Evolutionary conservation across 1,284 basidiomycete genomes (phyloP), one percentile per base, ranked within the genome.

Genomic region (Apiotrichum veenhuisii): DNA sequence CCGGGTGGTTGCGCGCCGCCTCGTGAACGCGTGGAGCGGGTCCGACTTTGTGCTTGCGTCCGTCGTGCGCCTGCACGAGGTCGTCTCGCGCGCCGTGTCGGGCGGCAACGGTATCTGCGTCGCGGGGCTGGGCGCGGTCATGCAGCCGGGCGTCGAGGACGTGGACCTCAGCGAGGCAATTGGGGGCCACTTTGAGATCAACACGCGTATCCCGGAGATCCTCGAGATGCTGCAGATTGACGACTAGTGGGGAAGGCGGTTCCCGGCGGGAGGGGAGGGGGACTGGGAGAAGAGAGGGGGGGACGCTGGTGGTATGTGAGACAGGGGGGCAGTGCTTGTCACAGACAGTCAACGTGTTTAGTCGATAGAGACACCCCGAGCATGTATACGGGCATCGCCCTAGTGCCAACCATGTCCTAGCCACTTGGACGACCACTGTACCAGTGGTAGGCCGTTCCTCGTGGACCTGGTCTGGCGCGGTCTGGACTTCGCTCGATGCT

Each of bases 1-100:
- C 5, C 61, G 67, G 11, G 79, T 81, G 26, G 79, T 80, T 3
- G 71, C 77, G 15, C 63, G 81, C 33, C 64, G 81, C 23, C 59
- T 84, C 10, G 79, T 82, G 33, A 82, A 82, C 58, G 81, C 66
- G 0, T 80, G 73, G 62, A 76, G 72, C 20, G 70, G 68, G 25
- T 71, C 74, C 12, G 82, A 83, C 58, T 76, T 81, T 64, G 81
- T 83, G 1, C 74, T 83, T 26, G 79, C 79, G 0, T 75, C 80
- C 18, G 79, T 82, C 0, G 81, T 80, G 14, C 71, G 75, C 54
- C 69, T 83, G 27, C 79, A 80, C 64, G 78, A 81, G 61, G 74
- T 82, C 18, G 64, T 80, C 9, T 73, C 74, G 8, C 71, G 79
- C 45, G 76, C 78, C 52, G 68, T 74, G 42, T 69, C 70, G 4